Base-by-base conservation (phyloP, 441 rosid species). In the Croton setiger region DNA sequence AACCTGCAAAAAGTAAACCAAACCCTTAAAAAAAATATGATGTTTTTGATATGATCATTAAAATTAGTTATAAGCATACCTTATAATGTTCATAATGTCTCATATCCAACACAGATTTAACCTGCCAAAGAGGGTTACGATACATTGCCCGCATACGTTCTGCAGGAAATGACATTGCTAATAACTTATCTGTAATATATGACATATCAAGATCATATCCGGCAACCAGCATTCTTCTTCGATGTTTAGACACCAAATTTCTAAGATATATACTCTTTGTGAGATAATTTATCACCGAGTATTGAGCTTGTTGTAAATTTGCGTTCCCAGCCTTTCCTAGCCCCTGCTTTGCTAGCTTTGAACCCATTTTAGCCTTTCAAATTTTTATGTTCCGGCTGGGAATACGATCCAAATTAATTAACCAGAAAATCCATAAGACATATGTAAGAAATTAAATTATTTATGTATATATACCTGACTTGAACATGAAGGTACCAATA, bases 161-260 rank as follows among this genome's bases (percentile, higher is more conserved):
- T 1, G 97, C 92, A 13, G 97, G 98, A 72, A 93, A 91, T 0
- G 97, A 93, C 96, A 93, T 93, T 11, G 96, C 97, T 65, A 93
- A 75, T 31, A 93, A 15, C 61, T 74, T 82, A 54, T 86, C 90
- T 1, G 97, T 83, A 63, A 90, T 90, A 51, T 89, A 93, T 3
- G 98, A 89, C 98, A 93, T 93, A 77, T 93, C 98, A 12, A 93
- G 94, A 75, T 91, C 97, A 72, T 87, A 93, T 54, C 98, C 97
- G 7, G 84, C 91, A 58, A 87, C 87, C 33, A 84, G 84, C 82
- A 91, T 77, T 45, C 97, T 83, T 71, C 97, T 84, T 49, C 96
- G 72, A 75, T 89, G 87, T 87, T 83, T 88, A 33, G 97, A 93
- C 15, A 93, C 98, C 86, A 88, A 80, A 84, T 68, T 93, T 36